Evolutionary conservation across 2,329 filamentous ascomycete species (phyloP).

Genomic region (Alternaria sp.): DNA sequence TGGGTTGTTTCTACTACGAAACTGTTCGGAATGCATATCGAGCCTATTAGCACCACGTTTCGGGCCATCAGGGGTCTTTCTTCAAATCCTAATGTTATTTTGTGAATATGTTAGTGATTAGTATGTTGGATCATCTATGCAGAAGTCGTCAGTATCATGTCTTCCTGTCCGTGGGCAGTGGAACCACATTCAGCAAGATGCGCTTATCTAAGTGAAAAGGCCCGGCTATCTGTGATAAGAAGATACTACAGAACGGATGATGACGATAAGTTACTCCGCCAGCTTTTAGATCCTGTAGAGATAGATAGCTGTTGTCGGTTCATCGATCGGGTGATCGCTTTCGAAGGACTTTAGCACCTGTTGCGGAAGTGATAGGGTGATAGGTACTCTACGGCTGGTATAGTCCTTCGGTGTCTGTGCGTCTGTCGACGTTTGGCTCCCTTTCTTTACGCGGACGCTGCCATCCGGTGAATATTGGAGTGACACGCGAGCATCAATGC

Average conservation of each 20-base stretch:
- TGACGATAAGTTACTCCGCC: background rate
- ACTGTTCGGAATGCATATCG: no score
- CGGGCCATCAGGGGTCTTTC: no score
- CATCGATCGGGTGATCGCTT: background rate
- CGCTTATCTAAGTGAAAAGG: background rate
- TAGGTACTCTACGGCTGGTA: background rate
- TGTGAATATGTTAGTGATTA: background rate
- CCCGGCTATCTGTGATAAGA: background rate
- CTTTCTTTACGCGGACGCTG: background rate
- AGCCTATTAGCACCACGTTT: no score
- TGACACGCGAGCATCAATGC: background rate
- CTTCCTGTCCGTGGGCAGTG: background rate
- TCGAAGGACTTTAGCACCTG: background rate
- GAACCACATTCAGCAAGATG: background rate
- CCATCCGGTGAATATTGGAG: background rate
- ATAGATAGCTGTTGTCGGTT: background rate
- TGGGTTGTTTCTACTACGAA: no score
- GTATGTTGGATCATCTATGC: background rate
- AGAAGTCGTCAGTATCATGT: no score
- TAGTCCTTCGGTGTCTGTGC: background rate
- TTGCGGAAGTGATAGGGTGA: background rate
- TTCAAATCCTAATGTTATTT: background rate
- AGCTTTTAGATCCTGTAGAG: background rate
- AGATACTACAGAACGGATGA: background rate
- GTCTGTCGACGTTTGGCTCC: background rate